A percentile compares a stretch with the other conserved stretches of the same genome.
These are phyloP conservation scores for Claviceps sp. DNA, from an alignment of 2,329 filamentous ascomycete genomes.

Conservation along the genomic window DNA sequence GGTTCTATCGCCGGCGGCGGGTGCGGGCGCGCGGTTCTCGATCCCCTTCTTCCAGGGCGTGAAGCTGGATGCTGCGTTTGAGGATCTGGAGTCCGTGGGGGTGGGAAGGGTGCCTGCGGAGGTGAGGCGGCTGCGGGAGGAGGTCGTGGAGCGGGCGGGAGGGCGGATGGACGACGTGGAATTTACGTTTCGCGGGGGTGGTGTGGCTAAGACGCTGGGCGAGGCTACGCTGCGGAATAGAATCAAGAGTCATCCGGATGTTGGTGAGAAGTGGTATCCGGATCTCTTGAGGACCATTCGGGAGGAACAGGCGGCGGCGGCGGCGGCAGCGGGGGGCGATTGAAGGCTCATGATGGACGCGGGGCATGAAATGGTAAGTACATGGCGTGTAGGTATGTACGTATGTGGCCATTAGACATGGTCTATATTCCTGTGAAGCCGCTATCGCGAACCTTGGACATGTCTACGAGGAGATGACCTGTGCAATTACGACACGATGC, in stretches of 20 bases:
- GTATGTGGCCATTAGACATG: background rate
- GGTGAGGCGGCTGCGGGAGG: slow-evolving; percentile 47
- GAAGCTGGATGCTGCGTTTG: slow-evolving; percentile 64
- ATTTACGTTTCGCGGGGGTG: slow-evolving; percentile 67
- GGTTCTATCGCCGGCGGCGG: slow-evolving; percentile 59
- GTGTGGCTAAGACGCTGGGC: slow-evolving; percentile 54
- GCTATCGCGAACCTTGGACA: background rate
- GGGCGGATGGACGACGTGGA: slow-evolving; percentile 63
- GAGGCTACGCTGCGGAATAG: slow-evolving; percentile 77
- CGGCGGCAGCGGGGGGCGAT: slow-evolving; percentile 3
- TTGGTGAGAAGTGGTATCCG: slow-evolving; percentile 70
- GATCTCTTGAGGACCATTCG: slow-evolving; percentile 45
- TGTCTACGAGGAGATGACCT: background rate
- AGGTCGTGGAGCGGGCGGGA: slow-evolving; percentile 41
- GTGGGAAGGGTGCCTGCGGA: slow-evolving; percentile 45
- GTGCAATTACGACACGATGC: no score
- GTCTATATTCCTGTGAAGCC: background rate
- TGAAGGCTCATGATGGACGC: slow-evolving; percentile 16
- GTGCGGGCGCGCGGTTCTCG: slow-evolving; percentile 59
- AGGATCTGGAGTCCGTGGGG: slow-evolving; percentile 53
- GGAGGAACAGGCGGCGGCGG: slow-evolving; percentile 37
- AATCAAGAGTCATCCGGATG: slow-evolving; percentile 77
- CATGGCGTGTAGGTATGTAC: background rate
- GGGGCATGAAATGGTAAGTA: slow-evolving; percentile 7
- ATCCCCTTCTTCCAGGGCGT: slow-evolving; percentile 87